A percentile compares a stretch with the other conserved stretches of the same genome.
Conservation (phyloP, 345 rosid genomes). For the Trapa bicornis region DNA sequence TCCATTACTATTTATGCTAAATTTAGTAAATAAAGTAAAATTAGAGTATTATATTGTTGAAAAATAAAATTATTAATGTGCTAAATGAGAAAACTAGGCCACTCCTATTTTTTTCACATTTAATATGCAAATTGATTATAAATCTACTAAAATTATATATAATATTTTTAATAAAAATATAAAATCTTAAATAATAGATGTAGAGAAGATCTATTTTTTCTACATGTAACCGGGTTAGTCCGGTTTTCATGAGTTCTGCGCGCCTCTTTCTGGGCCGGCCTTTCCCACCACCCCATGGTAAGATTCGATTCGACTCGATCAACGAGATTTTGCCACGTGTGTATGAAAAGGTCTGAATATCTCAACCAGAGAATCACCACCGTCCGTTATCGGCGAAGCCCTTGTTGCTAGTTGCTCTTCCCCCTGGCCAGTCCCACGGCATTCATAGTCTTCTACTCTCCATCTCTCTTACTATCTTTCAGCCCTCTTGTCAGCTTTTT, state of each 20-base stretch:
- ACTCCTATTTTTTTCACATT: no score
- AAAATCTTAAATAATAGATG: no score
- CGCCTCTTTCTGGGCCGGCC: neutral
- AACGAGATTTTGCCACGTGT: slow-evolving; percentile 1
- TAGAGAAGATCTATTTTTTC: no score
- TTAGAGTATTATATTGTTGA: no score
- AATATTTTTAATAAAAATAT: no score
- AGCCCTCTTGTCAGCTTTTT: neutral
- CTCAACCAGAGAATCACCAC: neutral
- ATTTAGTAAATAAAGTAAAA: no score
- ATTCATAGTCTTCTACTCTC: neutral
- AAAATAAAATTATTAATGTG: no score
- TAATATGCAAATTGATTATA: no score
- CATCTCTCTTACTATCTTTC: neutral
- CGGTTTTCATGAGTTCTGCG: neutral
- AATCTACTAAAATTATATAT: no score
- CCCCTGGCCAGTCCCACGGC: neutral
- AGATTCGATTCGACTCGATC: neutral
- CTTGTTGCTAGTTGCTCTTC: neutral
- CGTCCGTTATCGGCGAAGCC: neutral
- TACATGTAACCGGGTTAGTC: no score
- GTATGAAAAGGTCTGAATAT: neutral
- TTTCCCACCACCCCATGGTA: neutral
- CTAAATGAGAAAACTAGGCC: no score
- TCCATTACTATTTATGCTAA: no score